Evolutionary conservation across 2,329 filamentous ascomycete genomes (phyloP).

Genomic region (Cadophora sp.): DNA sequence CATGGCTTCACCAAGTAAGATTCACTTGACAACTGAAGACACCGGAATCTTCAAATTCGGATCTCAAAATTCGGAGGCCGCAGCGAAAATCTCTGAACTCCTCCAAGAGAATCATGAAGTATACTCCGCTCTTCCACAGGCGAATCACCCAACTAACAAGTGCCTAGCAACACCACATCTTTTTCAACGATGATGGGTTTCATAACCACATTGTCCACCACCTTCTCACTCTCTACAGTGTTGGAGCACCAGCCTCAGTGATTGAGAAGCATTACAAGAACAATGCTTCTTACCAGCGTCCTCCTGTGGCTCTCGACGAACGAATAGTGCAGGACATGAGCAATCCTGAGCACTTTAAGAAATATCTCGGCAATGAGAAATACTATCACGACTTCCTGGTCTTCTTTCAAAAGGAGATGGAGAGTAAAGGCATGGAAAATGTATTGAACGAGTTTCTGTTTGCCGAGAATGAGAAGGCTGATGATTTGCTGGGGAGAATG

Average conservation of each 20-base stretch:
- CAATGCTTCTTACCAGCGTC: slow-evolving; percentile 72
- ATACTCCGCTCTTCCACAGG: background rate
- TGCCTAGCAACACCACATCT: slow-evolving; percentile 73
- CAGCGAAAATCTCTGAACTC: slow-evolving; percentile 68
- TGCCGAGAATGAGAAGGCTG: slow-evolving; percentile 65
- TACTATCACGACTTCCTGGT: slow-evolving; percentile 77
- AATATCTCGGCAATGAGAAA: slow-evolving; percentile 66
- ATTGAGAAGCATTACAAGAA: slow-evolving; percentile 69
- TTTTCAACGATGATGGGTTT: slow-evolving; percentile 77
- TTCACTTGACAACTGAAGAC: slow-evolving; percentile 56
- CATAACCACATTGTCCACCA: slow-evolving; percentile 89
- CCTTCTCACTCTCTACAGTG: slow-evolving; percentile 76
- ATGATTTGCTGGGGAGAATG: slow-evolving; percentile 73
- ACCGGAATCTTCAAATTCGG: slow-evolving; percentile 57
- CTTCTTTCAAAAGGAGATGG: slow-evolving; percentile 80
- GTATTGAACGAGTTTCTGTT: slow-evolving; percentile 75
- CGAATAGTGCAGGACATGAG: slow-evolving; percentile 55
- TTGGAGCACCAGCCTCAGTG: slow-evolving; percentile 66
- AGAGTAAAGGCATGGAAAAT: slow-evolving; percentile 64
- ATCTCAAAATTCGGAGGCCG: slow-evolving; percentile 62
- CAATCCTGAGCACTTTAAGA: slow-evolving; percentile 60
- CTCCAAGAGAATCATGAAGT: slow-evolving; percentile 78
- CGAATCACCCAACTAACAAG: slow-evolving; percentile 16
- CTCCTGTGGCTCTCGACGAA: slow-evolving; percentile 54
- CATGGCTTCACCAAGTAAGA: slow-evolving; percentile 45